phyloP scores from a whole-genome alignment of 768 basidiomycete genomes.

The Ramaria rubella region DNA sequence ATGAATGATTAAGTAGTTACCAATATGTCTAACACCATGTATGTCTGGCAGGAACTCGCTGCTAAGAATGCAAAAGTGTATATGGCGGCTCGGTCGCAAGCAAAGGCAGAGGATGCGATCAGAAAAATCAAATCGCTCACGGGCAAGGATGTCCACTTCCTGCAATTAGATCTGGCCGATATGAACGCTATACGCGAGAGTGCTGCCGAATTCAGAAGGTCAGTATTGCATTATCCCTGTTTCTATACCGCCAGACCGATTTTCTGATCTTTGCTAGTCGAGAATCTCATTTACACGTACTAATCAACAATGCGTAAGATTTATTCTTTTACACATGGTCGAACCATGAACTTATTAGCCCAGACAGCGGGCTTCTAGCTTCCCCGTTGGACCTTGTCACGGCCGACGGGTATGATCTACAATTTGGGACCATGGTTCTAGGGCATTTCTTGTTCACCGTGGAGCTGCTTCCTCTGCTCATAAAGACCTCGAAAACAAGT shows the following conservation, averaged over 20 bases:
- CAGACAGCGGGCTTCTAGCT: constrained; percentile 10
- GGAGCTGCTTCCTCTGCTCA: constrained; percentile 42
- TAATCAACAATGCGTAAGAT: constrained; percentile 46
- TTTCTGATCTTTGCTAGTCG: constrained; percentile 30
- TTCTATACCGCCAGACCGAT: neutral
- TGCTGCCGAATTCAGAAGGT: constrained; percentile 31
- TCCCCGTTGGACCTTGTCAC: neutral
- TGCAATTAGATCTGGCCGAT: constrained; percentile 38
- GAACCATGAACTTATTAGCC: neutral
- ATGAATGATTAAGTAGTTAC: neutral
- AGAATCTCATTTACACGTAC: constrained; percentile 39
- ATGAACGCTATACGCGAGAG: constrained; percentile 33
- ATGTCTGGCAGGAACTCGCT: constrained; percentile 16
- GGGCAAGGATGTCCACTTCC: constrained; percentile 22
- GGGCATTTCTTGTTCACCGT: constrained; percentile 58
- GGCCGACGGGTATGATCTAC: neutral
- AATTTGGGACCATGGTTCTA: constrained; percentile 51
- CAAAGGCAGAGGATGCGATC: constrained; percentile 24
- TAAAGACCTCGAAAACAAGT: constrained; percentile 31
- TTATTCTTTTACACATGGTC: neutral
- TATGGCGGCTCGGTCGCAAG: constrained; percentile 21
- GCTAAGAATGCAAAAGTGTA: constrained; percentile 26
- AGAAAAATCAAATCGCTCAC: constrained; percentile 18
- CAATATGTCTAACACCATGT: neutral
- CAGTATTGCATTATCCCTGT: constrained; percentile 12